Conservation (phyloP, 2,329 filamentous ascomycete genomes). For the Alternaria incomplexa region DNA sequence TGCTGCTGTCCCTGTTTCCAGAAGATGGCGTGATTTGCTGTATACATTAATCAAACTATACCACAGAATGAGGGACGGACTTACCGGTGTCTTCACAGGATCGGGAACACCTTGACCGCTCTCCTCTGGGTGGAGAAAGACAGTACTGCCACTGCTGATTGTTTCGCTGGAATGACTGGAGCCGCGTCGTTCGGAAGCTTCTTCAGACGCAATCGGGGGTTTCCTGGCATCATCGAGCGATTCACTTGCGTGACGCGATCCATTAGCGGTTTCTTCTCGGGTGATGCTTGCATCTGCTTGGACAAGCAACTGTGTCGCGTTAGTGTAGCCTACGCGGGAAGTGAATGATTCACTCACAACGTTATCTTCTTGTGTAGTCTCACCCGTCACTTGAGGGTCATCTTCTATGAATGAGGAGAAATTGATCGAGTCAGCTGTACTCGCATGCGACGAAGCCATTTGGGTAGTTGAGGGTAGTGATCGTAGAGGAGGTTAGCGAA, state of each 20-base stretch:
- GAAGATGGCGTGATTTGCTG: not conserved
- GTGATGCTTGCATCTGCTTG: not conserved
- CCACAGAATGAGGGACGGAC: not conserved
- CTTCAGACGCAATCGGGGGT: not conserved
- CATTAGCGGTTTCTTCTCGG: not conserved
- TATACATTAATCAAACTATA: not conserved
- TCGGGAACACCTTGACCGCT: not conserved
- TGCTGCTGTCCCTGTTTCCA: not conserved
- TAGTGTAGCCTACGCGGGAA: not conserved
- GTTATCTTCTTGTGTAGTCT: not conserved
- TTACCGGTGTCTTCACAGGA: not conserved
- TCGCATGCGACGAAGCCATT: not conserved
- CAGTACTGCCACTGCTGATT: not conserved
- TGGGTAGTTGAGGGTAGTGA: not conserved
- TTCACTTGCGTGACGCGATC: not conserved
- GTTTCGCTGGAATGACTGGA: not conserved
- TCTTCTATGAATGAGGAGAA: not conserved
- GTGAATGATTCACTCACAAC: not conserved
- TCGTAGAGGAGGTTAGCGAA: not conserved
- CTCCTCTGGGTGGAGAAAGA: not conserved
- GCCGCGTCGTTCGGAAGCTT: not conserved
- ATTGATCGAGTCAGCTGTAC: not conserved
- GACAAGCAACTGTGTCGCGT: not conserved
- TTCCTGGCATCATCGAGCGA: not conserved
- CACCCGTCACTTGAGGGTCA: not conserved